Base-by-base conservation (phyloP, 352 stramenopile species). In the Peronospora farinosa region DNA sequence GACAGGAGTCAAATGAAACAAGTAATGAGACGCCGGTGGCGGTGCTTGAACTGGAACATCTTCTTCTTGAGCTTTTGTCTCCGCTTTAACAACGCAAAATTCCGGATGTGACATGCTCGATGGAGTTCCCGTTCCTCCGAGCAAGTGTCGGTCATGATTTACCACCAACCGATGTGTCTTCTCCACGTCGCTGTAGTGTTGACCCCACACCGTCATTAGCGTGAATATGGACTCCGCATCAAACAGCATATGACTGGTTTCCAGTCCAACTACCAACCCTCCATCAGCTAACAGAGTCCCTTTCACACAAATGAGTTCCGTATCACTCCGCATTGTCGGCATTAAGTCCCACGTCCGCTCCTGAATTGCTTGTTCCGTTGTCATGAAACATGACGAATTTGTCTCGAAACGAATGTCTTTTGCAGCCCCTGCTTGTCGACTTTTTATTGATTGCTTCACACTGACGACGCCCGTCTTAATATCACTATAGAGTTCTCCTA, bases 201-300 rank as follows among this genome's bases (percentile, higher is more conserved):
- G 55, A 6, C 70, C 69, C 72, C 75, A 87, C n/a, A 65, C 51
- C 25, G 66, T 76, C 60, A 78, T 75, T 41, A 87, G 81, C 7
- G 66, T 84, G 57, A 84, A 81, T 43, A 77, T 57, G 1, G 40
- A 63, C 33, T 84, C 65, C 7, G 57, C 70, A 27, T 86, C 75
- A 11, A 84, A 54, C 25, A 86, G 41, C 2, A 40, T 60, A 54
- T 87, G 73, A 17, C 35, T n/a, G 74, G 31, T 57, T 45, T 79
- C 57, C 16, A 82, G 17, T 0, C 71, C 76, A 41, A 87, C 51
- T 15, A 16, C 71, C 32, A 87, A 42, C 0, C 76, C 69, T 7
- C 67, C 73, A 32, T 84, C 76, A 3, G 57, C 32, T 13, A 87
- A 49, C 16, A 71, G 25, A 19, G 72, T 74, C 12, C 50, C 50